Evolutionary conservation across 129 eudicot genomes (phyloP).

Genomic region (Daucus carota): DH1_v3.0 NC_030384.2:24600501-24601000

Average conservation of each 20-base stretch:
- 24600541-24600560: background rate
- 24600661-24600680: background rate
- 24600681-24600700: background rate
- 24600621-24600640: constrained; percentile 21
- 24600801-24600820: background rate
- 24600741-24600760: background rate
- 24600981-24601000: background rate
- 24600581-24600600: background rate
- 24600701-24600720: background rate
- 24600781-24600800: background rate
- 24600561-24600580: background rate
- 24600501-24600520: constrained; percentile 1
- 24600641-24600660: constrained; percentile 10
- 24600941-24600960: background rate
- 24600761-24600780: background rate
- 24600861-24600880: too few relatives aligned
- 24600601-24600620: background rate
- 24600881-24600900: too few relatives aligned
- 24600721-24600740: background rate
- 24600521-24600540: background rate
- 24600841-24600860: too few relatives aligned
- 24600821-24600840: too few relatives aligned
- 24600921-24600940: background rate
- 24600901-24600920: too few relatives aligned
- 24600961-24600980: background rate